A percentile compares a stretch with the other conserved stretches of the same genome.
These are phyloP conservation scores for Tolypocladium tropicale DNA, from an alignment of 2,329 filamentous ascomycete genomes.

Conservation along the genomic window DNA sequence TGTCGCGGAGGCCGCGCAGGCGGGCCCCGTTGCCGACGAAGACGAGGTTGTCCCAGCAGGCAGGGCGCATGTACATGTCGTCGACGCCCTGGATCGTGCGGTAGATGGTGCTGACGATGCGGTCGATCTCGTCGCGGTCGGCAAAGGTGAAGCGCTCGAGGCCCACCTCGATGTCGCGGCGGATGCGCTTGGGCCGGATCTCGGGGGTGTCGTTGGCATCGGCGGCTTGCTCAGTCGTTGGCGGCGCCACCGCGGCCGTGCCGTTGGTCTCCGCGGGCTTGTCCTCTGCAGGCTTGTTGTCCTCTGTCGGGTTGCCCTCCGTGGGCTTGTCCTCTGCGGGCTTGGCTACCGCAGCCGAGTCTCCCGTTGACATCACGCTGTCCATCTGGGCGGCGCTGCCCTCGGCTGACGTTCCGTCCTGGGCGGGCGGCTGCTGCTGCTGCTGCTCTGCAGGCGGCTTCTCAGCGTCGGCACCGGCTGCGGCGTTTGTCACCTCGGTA, in stretches of 20 bases:
- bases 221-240: background rate
- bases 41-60: slow-evolving; percentile 86
- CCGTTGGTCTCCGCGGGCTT: background rate
- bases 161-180: slow-evolving; percentile 66
- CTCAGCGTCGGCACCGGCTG: slow-evolving; percentile 6
- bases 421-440: background rate
- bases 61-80: slow-evolving; percentile 72
- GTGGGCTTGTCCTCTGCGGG: background rate
- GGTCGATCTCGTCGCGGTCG: slow-evolving; percentile 64
- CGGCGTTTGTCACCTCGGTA: slow-evolving; percentile 7
- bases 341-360: background rate
- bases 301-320: background rate
- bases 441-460: background rate
- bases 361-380: background rate
- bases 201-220: slow-evolving; percentile 22
- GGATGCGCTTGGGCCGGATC: slow-evolving; percentile 42
- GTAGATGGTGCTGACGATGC: slow-evolving; percentile 76
- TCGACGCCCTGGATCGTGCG: slow-evolving; percentile 72
- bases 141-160: slow-evolving; percentile 64
- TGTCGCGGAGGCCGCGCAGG: slow-evolving; percentile 73
- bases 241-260: background rate
- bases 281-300: background rate
- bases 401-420: background rate
- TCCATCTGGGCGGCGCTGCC: background rate
- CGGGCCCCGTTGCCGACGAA: slow-evolving; percentile 80